Evolutionary conservation across 306 rosid species (phyloP), one percentile per base, ranked within the genome.

Genomic region (Begonia fuchsioides): DNA sequence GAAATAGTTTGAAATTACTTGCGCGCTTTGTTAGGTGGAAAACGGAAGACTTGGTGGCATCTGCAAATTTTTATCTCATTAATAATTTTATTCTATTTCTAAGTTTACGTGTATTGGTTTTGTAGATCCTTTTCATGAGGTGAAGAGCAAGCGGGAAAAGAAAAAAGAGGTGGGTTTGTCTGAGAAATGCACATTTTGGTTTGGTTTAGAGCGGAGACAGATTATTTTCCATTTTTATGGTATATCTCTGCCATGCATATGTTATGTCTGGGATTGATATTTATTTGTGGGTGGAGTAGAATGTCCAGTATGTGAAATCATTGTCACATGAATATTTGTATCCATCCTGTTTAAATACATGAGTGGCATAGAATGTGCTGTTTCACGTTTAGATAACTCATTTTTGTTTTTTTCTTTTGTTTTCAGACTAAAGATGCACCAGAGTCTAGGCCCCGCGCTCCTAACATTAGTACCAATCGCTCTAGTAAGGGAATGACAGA

Each of bases 61-160:
- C 2, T 18, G 46, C 17, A 35, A 35, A 3, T 48, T 43, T 16
- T 52, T 11, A 11, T 41, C 14, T 55, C 15, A 20, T 10, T 12
- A 53, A 18, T 6, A 8, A 26, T 39, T 49, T 11, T n/a, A 39
- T 51, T 15, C 47, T 12, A 18, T 18, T 67, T 43, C 79, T 78
- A 39, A 75, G 70, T n/a, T 49, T 26, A 48, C 47, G 38, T 60
- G n/a, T 68, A 20, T 58, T 15, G 12, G 14, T 61, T 68, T 15
- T 63, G 79, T 50, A 85, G 98, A 92, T 86, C 83, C 98, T 72
- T 92, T 92, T 72, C 98, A 85, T 17, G 98, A 92, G 80, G 98
- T 92, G 76, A 92, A 82, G 76, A 92, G 96, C 82, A 92, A 92
- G 58, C 86, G 98, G 12, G 98, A 86, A 38, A 85, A 92, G 96